Evolutionary conservation across 345 rosid genomes (phyloP).

Genomic region (Geranium rotundifolium): DNA sequence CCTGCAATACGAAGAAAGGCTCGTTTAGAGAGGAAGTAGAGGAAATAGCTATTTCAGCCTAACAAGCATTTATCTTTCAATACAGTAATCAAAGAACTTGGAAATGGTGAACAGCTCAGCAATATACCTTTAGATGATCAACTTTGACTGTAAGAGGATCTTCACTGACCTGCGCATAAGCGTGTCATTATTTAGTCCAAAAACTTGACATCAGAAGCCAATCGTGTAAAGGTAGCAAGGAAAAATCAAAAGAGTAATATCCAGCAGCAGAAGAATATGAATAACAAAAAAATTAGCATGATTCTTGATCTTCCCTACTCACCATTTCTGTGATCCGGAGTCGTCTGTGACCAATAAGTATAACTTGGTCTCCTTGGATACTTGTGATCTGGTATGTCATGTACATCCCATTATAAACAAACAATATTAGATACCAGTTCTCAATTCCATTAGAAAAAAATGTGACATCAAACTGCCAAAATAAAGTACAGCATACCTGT

Average conservation of each 20-base stretch:
- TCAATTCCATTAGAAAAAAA: neutral
- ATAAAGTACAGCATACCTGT: constrained; percentile 41
- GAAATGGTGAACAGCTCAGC: constrained; percentile 2
- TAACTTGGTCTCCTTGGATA: constrained; percentile 87
- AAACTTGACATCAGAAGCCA: too few species aligned
- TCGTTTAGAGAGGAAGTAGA: neutral
- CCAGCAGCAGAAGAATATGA: too few species aligned
- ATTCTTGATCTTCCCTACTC: constrained; percentile 12
- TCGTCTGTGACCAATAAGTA: constrained; percentile 89
- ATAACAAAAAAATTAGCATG: neutral
- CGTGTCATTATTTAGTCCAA: too few species aligned
- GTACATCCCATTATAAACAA: neutral
- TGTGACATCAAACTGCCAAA: constrained; percentile 5
- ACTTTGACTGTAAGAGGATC: constrained; percentile 94
- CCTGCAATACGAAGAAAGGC: constrained; percentile 33
- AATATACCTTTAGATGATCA: constrained; percentile 83
- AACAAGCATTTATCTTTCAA: neutral
- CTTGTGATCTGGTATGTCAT: constrained; percentile 55
- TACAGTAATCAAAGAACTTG: constrained; percentile 1
- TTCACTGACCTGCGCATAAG: constrained; percentile 50
- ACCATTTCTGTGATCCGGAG: constrained; percentile 93
- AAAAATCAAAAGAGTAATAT: neutral
- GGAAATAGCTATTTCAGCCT: neutral
- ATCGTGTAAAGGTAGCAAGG: too few species aligned
- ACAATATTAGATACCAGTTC: neutral